Base-by-base conservation (phyloP, 345 rosid genomes). In the Melaleuca alternifolia region DNA sequence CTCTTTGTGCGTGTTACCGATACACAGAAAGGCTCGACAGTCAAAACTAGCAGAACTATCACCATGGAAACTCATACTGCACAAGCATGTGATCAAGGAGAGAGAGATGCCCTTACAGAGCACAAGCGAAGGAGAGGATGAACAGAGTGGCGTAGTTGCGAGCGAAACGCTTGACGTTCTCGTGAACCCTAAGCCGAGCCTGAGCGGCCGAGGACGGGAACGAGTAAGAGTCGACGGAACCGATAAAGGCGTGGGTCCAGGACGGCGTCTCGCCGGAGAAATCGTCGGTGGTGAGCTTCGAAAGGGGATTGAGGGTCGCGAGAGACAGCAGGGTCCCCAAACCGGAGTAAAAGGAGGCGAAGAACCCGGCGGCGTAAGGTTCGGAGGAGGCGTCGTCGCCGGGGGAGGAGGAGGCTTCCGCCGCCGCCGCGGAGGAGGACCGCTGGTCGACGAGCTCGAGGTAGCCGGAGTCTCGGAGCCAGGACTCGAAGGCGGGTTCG, bases 381-480 rank as follows among this genome's bases (percentile, higher is more conserved):
- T 91, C 61, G 82, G 91, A 88, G 75, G 89, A 18, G 50, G 91
- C 76, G 89, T 86, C 89, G 33, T 89, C 59, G 6, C 88, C 41
- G 20, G 91, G 30, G 48, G 93, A 15, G 51, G 90, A 12, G 83
- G 92, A 46, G 51, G 91, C 23, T 82, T 88, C 12, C 54, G 88
- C 1, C 44, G 91, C 1, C 37, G 92, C n/a, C 7, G 91, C 2
- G 48, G 89, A 3, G 51, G 94, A 90, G 75, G 93, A 85, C 51
- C 89, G 93, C 48, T 93, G 93, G 92, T 96, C 95, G 87, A 95
- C 91, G 84, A 97, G 83, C 89, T 97, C 97, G 79, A 97, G 98
- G 92, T 96, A 95, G 94, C 99, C 99, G 90, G 98, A 94, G 89
- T 96, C 99, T 5, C 99, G 98, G 88, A 91, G 96, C 96, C 99